phyloP scores from a whole-genome alignment of 1,284 basidiomycete species.

The Cutaneotrichosporon cavernicola region DNA sequence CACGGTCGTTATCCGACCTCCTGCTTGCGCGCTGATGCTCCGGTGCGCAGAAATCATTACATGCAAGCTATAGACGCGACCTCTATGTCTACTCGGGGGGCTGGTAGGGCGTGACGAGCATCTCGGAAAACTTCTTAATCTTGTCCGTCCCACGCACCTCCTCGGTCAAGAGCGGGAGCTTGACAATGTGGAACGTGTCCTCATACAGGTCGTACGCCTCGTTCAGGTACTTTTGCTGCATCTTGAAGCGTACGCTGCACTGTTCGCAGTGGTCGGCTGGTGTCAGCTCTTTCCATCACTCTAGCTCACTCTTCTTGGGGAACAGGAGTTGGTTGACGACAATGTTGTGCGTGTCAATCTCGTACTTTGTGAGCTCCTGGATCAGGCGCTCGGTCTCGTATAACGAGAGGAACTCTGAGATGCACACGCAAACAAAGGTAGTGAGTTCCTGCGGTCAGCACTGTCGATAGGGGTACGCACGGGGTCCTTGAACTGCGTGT shows the following conservation, averaged over 20 bases:
- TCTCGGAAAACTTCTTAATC: constrained; percentile 77
- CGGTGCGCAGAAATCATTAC: background rate
- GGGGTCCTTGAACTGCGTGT: constrained; percentile 98
- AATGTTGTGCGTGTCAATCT: constrained; percentile 98
- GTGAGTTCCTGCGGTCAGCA: constrained; percentile 75
- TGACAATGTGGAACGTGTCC: constrained; percentile 94
- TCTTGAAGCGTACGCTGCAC: constrained; percentile 88
- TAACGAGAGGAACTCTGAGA: constrained; percentile 94
- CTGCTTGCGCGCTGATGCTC: background rate
- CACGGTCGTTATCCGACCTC: background rate
- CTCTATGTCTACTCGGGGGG: constrained; percentile 26
- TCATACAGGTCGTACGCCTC: constrained; percentile 95
- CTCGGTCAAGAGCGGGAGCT: constrained; percentile 89
- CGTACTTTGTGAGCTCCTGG: constrained; percentile 92
- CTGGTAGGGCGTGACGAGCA: constrained; percentile 32
- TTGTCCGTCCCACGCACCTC: constrained; percentile 94
- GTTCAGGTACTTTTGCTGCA: constrained; percentile 94
- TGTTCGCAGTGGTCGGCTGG: constrained; percentile 89
- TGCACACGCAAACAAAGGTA: constrained; percentile 97
- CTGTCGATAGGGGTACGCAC: constrained; percentile 57
- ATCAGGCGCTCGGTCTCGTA: constrained; percentile 98
- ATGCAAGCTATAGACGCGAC: background rate
- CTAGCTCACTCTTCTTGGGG: constrained; percentile 74
- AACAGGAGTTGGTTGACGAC: constrained; percentile 97
- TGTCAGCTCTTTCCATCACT: background rate